A percentile compares a stretch with the other conserved stretches of the same genome.
These are phyloP conservation scores for Rhodotorula graminis DNA, from an alignment of 768 basidiomycete genomes.

Conservation along the genomic window DNA sequence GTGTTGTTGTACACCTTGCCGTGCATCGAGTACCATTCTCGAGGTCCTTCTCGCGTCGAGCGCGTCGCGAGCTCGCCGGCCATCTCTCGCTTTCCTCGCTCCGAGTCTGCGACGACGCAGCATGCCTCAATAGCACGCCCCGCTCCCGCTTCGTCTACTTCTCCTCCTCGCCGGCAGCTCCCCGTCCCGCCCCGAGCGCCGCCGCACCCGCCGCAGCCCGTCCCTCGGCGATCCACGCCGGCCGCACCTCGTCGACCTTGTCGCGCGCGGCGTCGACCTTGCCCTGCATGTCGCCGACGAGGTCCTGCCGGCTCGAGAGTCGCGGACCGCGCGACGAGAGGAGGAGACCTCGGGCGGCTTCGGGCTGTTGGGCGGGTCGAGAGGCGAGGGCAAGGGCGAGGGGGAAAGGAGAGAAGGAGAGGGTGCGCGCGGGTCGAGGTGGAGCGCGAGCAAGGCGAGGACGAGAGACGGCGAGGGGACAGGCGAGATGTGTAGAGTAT, in stretches of 20 bases:
- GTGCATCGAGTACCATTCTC: too few species aligned
- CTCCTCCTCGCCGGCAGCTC: background rate
- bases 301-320: background rate
- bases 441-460: background rate
- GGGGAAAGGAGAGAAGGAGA: background rate
- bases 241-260: conserved; percentile 1
- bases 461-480: too few species aligned
- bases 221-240: conserved; percentile 10
- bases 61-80: too few species aligned
- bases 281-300: background rate
- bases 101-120: too few species aligned
- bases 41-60: too few species aligned
- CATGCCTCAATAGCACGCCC: too few species aligned
- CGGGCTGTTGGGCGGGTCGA: background rate
- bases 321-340: background rate
- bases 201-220: too few species aligned
- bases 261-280: background rate
- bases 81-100: too few species aligned
- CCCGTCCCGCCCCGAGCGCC: background rate
- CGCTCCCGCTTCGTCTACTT: too few species aligned
- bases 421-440: background rate
- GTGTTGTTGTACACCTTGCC: too few species aligned
- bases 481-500: too few species aligned
- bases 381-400: background rate
- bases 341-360: conserved; percentile 1